These are phyloP conservation scores for Tylopilus felleus DNA, from an alignment of 768 basidiomycete genomes.

Conservation along the genomic window DNA sequence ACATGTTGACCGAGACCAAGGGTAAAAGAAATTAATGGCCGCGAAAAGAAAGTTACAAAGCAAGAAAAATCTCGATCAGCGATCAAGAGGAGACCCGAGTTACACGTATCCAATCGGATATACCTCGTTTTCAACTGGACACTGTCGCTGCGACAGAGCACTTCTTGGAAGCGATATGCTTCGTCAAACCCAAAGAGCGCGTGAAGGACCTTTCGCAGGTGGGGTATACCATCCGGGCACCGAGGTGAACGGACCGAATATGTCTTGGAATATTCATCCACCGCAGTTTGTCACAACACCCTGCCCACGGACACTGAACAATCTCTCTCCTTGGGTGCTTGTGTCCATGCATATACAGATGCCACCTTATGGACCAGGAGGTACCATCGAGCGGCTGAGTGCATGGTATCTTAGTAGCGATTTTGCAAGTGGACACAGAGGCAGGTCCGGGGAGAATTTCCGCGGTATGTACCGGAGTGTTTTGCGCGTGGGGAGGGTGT, in stretches of 20 bases:
- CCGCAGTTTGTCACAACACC: slow-evolving; percentile 2
- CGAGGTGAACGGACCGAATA: slow-evolving; percentile 8
- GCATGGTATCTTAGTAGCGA: background rate
- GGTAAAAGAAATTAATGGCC: background rate
- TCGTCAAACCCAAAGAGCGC: slow-evolving; percentile 8
- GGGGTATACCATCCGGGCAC: slow-evolving; percentile 5
- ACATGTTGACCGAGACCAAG: background rate
- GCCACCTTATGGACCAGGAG: background rate
- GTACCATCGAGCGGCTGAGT: slow-evolving; percentile 1
- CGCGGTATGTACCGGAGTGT: background rate
- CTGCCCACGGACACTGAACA: slow-evolving; percentile 5
- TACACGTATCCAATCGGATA: no score
- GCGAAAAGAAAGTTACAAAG: background rate
- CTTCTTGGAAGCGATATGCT: slow-evolving; percentile 10
- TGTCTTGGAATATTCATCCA: slow-evolving; percentile 13
- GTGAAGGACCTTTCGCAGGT: slow-evolving; percentile 11
- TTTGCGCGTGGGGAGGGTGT: background rate
- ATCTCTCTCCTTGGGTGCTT: slow-evolving; percentile 1
- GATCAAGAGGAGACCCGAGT: no score
- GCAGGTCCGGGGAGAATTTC: background rate
- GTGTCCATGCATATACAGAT: slow-evolving; percentile 5
- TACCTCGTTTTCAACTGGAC: background rate
- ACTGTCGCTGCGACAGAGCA: background rate
- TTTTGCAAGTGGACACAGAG: background rate
- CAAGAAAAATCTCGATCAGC: background rate